A percentile compares a stretch with the other conserved stretches of the same genome.
phyloP scores from a whole-genome alignment of 2,329 filamentous ascomycete genomes.

The Exophiala sideris region DNA sequence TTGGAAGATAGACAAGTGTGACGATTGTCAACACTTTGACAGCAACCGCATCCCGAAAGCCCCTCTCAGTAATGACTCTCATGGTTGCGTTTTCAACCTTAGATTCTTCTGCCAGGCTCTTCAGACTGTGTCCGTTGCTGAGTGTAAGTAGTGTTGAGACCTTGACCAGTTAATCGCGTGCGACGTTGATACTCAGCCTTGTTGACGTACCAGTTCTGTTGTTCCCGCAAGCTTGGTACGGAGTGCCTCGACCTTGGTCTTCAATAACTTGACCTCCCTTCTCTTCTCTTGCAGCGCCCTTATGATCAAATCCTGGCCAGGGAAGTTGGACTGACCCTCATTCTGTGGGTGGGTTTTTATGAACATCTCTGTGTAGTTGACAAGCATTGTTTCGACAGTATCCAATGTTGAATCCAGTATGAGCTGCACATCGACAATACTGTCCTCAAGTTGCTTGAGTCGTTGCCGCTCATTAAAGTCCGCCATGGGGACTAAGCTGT shows the following conservation, averaged over 20 bases:
- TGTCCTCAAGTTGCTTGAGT: neutral
- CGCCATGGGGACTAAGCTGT: neutral
- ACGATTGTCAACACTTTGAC: slow-evolving; percentile 29
- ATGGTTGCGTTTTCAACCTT: slow-evolving; percentile 20
- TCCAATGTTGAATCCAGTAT: neutral
- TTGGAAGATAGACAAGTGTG: slow-evolving; percentile 26
- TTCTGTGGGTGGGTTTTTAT: neutral
- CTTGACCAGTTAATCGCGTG: neutral
- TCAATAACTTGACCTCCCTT: neutral
- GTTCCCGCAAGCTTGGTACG: too few relatives aligned
- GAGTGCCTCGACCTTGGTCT: neutral
- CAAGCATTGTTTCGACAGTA: neutral
- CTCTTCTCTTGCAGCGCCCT: neutral
- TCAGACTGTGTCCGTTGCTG: slow-evolving; percentile 20
- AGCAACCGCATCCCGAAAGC: slow-evolving; percentile 24
- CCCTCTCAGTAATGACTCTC: slow-evolving; percentile 22
- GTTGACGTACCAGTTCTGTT: too few relatives aligned
- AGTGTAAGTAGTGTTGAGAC: neutral
- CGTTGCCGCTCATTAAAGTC: neutral
- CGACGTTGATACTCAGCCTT: neutral
- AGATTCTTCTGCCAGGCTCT: slow-evolving; percentile 19
- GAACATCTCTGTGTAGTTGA: neutral
- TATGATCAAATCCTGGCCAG: neutral
- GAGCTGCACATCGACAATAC: neutral
- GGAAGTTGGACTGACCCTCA: neutral